Base-by-base conservation (phyloP, 495 filamentous ascomycete genomes). In the Aspergillus heteromorphus region DNA sequence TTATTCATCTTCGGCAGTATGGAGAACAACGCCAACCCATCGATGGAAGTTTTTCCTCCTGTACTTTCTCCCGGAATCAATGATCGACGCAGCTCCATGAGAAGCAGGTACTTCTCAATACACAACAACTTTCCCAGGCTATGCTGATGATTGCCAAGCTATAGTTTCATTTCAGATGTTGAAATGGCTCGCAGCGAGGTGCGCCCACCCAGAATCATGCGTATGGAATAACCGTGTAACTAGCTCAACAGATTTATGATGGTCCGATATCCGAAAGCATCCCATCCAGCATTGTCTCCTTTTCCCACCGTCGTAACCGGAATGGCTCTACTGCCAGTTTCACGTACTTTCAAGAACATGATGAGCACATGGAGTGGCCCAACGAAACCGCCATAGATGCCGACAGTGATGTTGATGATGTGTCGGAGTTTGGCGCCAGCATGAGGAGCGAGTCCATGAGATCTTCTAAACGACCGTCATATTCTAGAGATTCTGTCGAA, bases 171-270 rank as follows among this genome's bases (percentile, higher is more conserved):
- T 36, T 89, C 88, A 30, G 92, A 97, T 67, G 92, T 99, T n/a
- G 93, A 96, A 66, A 99, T 99, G 93, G 95, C 93, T 21, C 90
- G 92, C 42, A 88, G 96, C 66, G 92, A 97, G 80, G 90, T 92
- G 59, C 45, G 76, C 55, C 53, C 1, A 34, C 5, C 10, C 36
- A 17, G 25, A 18, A 31, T 13, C 2, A 6, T 14, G 27, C 31
- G n/a, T 14, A 38, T n/a, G n/a, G 34, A n/a, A 38, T n/a, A 38
- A 38, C 38, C 34, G 41, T 10, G 9, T 45, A 36, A 55, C 48
- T 57, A 38, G 53, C 17, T 54, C 43, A 59, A 57, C 57, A 95
- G 91, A 79, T 97, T 16, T 98, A 91, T 68, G 83, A 93, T 27
- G 93, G 93, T 1, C 95, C 95, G 2, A 85, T 96, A 57, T 92